Conservation (phyloP, 192 early-diverging fungal species). For the Backusella sp. region DNA sequence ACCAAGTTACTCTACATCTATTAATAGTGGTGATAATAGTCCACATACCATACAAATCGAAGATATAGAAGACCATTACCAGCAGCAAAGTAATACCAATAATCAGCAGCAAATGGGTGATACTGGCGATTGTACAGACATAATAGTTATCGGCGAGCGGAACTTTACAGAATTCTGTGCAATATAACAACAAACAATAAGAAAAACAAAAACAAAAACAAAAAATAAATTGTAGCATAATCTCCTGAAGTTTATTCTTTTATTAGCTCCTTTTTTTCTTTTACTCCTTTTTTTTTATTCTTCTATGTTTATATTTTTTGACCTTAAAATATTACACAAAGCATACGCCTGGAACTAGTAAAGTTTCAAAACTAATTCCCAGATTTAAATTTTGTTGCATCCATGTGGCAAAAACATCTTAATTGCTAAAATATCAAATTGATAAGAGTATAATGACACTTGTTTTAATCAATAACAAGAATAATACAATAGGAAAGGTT, state of each 20-base stretch:
- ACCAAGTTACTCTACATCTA: not conserved
- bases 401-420: not conserved
- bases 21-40: not conserved
- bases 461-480: not conserved
- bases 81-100: not conserved
- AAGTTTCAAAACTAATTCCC: slow-evolving; percentile 5
- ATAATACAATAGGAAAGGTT: not conserved
- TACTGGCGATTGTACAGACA: not conserved
- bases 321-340: not conserved
- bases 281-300: slow-evolving; percentile 2
- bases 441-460: not conserved
- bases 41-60: not conserved
- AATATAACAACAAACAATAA: slow-evolving; percentile 5
- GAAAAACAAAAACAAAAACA: not conserved
- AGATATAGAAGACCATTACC: not conserved
- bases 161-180: not conserved
- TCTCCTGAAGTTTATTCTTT: not conserved
- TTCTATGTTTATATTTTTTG: not conserved
- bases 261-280: not conserved
- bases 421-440: not conserved
- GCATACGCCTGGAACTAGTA: not conserved
- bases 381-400: slow-evolving; percentile 1
- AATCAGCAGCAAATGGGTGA: not conserved
- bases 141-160: not conserved
- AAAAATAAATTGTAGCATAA: not conserved